A percentile compares a stretch with the other conserved stretches of the same genome.
Evolutionary conservation across 768 basidiomycete genomes (phyloP).

Genomic region (Boletus rex-veris): DNA sequence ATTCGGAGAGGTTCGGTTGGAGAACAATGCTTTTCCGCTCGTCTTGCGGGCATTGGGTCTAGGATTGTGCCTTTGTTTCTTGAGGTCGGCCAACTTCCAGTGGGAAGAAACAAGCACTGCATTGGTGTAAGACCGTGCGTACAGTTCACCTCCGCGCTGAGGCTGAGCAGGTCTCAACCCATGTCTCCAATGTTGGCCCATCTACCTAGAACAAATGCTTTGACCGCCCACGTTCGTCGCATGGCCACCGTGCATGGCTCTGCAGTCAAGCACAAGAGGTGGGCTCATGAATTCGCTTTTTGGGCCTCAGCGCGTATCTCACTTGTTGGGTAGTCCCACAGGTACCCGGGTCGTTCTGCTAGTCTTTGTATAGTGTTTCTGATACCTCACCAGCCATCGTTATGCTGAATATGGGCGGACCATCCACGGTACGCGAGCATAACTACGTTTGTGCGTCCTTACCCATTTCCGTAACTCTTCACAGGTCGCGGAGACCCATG

Average conservation of each 20-base stretch:
- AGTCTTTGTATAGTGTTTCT: neutral
- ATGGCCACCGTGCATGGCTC: slow-evolving; percentile 45
- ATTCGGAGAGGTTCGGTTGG: no score
- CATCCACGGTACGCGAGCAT: slow-evolving; percentile 67
- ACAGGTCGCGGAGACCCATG: slow-evolving; percentile 87
- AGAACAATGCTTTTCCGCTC: no score
- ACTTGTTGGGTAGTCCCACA: slow-evolving; percentile 49
- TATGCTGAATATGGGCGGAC: slow-evolving; percentile 99
- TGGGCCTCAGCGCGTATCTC: slow-evolving; percentile 6
- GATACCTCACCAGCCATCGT: slow-evolving; percentile 63
- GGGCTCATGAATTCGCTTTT: neutral
- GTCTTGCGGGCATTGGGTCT: no score
- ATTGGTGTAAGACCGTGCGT: no score
- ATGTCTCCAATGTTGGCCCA: slow-evolving; percentile 29
- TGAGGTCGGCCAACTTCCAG: no score
- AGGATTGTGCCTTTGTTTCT: no score
- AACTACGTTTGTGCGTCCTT: neutral
- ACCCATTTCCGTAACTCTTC: slow-evolving; percentile 6
- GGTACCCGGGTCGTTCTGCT: slow-evolving; percentile 35
- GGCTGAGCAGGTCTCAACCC: neutral
- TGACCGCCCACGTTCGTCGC: slow-evolving; percentile 33
- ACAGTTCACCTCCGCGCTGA: neutral
- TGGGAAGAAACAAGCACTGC: no score
- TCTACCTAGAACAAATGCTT: slow-evolving; percentile 14
- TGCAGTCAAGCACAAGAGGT: slow-evolving; percentile 45